Evolutionary conservation across 106 monocot genomes (phyloP), one percentile per base, ranked within the genome.

Genomic region (Dendrobium huoshanense): DNA sequence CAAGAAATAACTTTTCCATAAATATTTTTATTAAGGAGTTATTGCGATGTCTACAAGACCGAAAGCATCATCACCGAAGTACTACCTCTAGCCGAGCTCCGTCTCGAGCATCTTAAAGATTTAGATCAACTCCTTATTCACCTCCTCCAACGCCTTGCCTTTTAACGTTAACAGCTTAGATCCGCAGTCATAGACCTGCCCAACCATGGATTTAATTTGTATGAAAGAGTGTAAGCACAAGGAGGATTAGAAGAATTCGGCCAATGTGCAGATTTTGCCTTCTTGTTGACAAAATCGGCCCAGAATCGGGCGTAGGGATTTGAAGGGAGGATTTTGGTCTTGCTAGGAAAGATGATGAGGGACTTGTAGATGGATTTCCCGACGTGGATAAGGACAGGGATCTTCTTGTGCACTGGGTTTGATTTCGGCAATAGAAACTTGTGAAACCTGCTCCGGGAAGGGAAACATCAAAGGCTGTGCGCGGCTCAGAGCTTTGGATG

Each of bases 51-150:
- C 93, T 5, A 91, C 78, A 33, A 77, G 90, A 2, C 86, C 91
- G 67, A 93, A 89, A 0, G 87, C 87, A 10, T 88, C 92, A 5
- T 83, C 85, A 59, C 90, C 90, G 82, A 80, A 93, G 80, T 80
- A 87, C 18, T 77, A 72, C 83, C 83, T 85, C 80, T 92, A 81
- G 2, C 90, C 90, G 8, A 92, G 89, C 87, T 82, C 87, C 3
- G 55, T 72, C 44, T 92, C 89, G 40, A 92, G 49, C 18, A 77
- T 64, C 78, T 81, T 81, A 79, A 90, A 47, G 48, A 61, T 65
- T 31, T 81, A 88, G 11, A 85, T 79, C 78, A 87, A 81, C 48
- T 90, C 86, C 59, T 86, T 78, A 83, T 83, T 86, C 5, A 83
- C 93, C 65, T 85, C 82, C 81, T 81, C 68, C 47, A 79, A 80